Conservation (phyloP, 805 yeast species). For the Myxozyma melibiosi region DNA sequence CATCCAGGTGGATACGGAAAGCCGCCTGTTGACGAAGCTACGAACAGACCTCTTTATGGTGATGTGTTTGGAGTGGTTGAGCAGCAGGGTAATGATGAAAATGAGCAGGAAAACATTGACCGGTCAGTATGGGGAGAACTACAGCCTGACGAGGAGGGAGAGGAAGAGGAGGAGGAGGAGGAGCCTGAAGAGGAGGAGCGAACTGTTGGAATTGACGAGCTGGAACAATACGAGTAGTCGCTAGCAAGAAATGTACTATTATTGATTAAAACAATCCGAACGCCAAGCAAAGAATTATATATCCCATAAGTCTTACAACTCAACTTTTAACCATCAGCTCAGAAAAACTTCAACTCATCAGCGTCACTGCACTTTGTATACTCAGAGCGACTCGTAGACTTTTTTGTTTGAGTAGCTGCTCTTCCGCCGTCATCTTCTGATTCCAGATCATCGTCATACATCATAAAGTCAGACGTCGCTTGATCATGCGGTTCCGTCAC, state of each 20-base stretch:
- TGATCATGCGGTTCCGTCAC: neutral
- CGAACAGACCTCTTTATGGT: constrained; percentile 43
- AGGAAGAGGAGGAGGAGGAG: constrained; percentile 41
- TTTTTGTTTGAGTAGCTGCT: neutral
- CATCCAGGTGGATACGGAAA: constrained; percentile 47
- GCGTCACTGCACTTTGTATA: neutral
- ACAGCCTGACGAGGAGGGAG: constrained; percentile 44
- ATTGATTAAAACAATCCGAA: neutral
- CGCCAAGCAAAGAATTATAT: neutral
- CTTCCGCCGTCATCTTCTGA: neutral
- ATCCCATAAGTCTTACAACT: neutral
- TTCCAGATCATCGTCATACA: neutral
- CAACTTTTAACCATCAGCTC: neutral
- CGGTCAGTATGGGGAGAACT: constrained; percentile 44
- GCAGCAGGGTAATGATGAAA: constrained; percentile 15
- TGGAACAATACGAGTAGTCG: constrained; percentile 14
- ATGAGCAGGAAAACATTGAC: constrained; percentile 32
- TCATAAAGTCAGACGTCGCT: neutral
- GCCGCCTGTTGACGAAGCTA: constrained; percentile 43
- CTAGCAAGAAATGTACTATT: neutral
- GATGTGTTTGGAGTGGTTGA: constrained; percentile 39
- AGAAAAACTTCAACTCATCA: constrained; percentile 14
- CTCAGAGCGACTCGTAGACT: neutral
- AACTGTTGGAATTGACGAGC: constrained; percentile 20
- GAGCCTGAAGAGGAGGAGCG: constrained; percentile 46